Conservation (phyloP, 2,329 filamentous ascomycete species). For the Beauveria varroae region DNA sequence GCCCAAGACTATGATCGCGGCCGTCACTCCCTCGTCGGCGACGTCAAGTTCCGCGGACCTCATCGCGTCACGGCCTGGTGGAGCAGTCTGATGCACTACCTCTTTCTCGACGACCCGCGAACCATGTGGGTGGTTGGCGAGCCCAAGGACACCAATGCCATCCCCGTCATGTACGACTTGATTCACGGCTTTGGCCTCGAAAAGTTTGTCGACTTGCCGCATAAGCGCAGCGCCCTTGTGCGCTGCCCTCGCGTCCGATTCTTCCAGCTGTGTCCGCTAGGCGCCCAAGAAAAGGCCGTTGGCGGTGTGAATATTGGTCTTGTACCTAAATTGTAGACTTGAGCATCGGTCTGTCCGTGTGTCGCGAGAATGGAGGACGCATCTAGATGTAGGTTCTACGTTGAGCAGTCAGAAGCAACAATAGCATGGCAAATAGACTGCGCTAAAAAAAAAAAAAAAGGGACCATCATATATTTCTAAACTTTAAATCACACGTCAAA, state of each 20-base stretch:
- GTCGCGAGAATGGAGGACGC: neutral
- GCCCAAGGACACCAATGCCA: slow-evolving; percentile 62
- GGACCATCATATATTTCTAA: too few species aligned
- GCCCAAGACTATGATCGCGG: slow-evolving; percentile 51
- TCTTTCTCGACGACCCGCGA: slow-evolving; percentile 54
- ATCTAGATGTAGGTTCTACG: neutral
- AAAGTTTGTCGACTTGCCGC: slow-evolving; percentile 64
- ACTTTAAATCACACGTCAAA: too few species aligned
- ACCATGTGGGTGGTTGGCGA: slow-evolving; percentile 56
- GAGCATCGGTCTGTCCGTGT: neutral
- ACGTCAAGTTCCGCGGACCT: slow-evolving; percentile 51
- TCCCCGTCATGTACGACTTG: slow-evolving; percentile 66
- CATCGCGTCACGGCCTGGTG: slow-evolving; percentile 56
- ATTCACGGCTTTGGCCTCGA: slow-evolving; percentile 66
- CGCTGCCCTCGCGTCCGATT: slow-evolving; percentile 59
- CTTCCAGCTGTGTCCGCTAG: slow-evolving; percentile 59
- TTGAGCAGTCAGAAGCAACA: neutral
- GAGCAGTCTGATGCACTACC: slow-evolving; percentile 54
- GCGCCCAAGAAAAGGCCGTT: slow-evolving; percentile 47
- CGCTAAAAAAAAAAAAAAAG: too few species aligned
- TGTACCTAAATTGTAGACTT: slow-evolving; percentile 42
- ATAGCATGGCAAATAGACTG: neutral
- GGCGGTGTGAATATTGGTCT: slow-evolving; percentile 46
- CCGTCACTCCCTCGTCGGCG: slow-evolving; percentile 50
- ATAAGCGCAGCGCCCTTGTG: slow-evolving; percentile 63